Evolutionary conservation across 805 yeast species (phyloP).

Genomic region (Sugiyamaella chiloensis): DNA sequence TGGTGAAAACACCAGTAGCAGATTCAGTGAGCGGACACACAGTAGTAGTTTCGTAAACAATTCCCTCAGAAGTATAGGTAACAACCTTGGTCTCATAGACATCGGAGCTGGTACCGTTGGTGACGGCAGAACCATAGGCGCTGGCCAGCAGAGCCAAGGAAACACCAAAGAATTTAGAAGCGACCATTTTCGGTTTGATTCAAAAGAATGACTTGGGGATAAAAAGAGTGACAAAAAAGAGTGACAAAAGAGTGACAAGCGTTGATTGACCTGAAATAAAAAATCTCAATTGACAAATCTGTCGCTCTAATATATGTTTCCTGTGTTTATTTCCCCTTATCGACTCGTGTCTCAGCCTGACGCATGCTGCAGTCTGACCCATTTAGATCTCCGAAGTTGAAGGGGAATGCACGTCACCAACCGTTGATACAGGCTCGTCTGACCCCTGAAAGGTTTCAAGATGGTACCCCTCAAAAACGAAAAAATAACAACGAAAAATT

Average conservation of each 20-base stretch:
- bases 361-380: too few relatives aligned
- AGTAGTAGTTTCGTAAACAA: constrained; percentile 16
- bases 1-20: neutral
- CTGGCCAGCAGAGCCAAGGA: neutral
- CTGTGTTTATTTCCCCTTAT: too few relatives aligned
- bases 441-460: too few relatives aligned
- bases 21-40: constrained; percentile 19
- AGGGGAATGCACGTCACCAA: too few relatives aligned
- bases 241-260: neutral
- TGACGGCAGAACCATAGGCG: constrained; percentile 3
- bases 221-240: neutral
- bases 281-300: too few relatives aligned
- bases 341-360: too few relatives aligned
- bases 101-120: constrained; percentile 1
- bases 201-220: too few relatives aligned
- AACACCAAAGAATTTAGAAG: neutral
- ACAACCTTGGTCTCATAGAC: constrained; percentile 14
- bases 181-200: neutral
- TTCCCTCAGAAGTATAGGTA: constrained; percentile 8
- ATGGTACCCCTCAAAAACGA: too few relatives aligned
- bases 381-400: too few relatives aligned
- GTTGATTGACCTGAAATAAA: neutral
- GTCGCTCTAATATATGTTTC: too few relatives aligned
- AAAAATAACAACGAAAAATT: too few relatives aligned
- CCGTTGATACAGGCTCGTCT: too few relatives aligned